A percentile compares a stretch with the other conserved stretches of the same genome.
Conservation (phyloP, 2,329 filamentous ascomycete genomes). For the Tolypocladium pustulatum region DNA sequence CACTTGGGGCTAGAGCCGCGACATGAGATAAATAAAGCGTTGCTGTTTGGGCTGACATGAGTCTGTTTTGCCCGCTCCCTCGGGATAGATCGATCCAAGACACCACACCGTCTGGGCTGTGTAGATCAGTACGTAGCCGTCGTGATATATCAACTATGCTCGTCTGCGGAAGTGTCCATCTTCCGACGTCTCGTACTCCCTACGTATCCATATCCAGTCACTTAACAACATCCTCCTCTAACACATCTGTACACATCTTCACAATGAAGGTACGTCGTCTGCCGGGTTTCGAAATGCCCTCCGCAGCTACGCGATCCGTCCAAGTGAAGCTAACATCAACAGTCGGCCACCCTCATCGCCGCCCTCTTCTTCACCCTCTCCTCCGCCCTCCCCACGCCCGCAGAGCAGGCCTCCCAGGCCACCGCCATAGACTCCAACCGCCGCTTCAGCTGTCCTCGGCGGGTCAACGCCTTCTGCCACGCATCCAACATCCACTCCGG, state of each 20-base stretch:
- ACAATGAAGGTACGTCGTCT: neutral
- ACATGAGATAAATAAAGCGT: neutral
- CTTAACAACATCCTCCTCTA: neutral
- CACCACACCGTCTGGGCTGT: neutral
- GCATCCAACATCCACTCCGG: slow-evolving; percentile 10
- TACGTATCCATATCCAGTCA: neutral
- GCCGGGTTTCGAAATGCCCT: too few relatives aligned
- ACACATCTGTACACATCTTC: too few relatives aligned
- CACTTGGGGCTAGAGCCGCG: too few relatives aligned
- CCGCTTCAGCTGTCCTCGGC: slow-evolving; percentile 6
- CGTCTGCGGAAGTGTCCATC: neutral
- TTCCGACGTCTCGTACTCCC: neutral
- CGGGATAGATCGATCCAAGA: neutral
- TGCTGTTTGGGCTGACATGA: too few relatives aligned
- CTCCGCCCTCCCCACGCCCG: slow-evolving; percentile 2
- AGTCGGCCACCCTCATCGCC: slow-evolving; percentile 1
- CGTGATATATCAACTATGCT: neutral
- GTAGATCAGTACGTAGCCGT: neutral
- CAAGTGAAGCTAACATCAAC: neutral
- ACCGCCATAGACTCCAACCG: slow-evolving; percentile 4
- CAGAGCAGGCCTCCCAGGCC: slow-evolving; percentile 1
- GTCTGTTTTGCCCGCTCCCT: too few relatives aligned
- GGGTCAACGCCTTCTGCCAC: slow-evolving; percentile 9
- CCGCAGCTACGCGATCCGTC: neutral
- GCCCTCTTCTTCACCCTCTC: slow-evolving; percentile 1